Percentiles rank a stretch among this genome's conserved stretches.
These are phyloP conservation scores for Pseudopyricularia javanii DNA, from an alignment of 2,329 filamentous ascomycete genomes.

Conservation along the genomic window DNA sequence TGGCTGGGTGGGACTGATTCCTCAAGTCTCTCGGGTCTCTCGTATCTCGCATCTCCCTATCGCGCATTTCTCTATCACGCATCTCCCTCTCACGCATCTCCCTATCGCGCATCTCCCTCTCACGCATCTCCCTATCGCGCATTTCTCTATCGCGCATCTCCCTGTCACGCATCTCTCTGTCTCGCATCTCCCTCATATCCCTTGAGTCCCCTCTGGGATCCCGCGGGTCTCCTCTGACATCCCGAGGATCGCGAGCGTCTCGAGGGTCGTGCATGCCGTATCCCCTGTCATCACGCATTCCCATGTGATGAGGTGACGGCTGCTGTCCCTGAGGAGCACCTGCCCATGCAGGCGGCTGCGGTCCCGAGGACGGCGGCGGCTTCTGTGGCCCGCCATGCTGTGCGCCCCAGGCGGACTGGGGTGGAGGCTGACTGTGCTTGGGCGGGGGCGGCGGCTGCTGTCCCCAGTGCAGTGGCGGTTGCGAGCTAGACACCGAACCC, in stretches of 20 bases:
- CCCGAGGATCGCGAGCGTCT: not conserved
- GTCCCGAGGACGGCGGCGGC: constrained; percentile 17
- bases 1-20: not conserved
- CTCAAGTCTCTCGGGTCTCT: not conserved
- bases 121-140: not conserved
- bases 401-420: constrained; percentile 24
- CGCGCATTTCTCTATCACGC: not conserved
- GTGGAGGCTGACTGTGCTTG: constrained; percentile 18
- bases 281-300: constrained; percentile 6
- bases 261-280: constrained; percentile 1
- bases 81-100: not conserved
- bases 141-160: not conserved
- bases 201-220: not conserved
- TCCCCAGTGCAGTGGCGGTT: constrained; percentile 12
- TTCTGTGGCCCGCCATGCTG: constrained; percentile 24
- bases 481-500: constrained; percentile 6
- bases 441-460: constrained; percentile 19
- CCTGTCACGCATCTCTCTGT: not conserved
- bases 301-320: constrained; percentile 9
- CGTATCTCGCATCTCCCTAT: not conserved
- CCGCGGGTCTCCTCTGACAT: not conserved
- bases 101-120: not conserved
- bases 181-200: not conserved
- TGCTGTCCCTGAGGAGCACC: constrained; percentile 9
- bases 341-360: constrained; percentile 4